Base-by-base conservation (phyloP, 2,329 filamentous ascomycete genomes). In the Talaromyces sp. region DNA sequence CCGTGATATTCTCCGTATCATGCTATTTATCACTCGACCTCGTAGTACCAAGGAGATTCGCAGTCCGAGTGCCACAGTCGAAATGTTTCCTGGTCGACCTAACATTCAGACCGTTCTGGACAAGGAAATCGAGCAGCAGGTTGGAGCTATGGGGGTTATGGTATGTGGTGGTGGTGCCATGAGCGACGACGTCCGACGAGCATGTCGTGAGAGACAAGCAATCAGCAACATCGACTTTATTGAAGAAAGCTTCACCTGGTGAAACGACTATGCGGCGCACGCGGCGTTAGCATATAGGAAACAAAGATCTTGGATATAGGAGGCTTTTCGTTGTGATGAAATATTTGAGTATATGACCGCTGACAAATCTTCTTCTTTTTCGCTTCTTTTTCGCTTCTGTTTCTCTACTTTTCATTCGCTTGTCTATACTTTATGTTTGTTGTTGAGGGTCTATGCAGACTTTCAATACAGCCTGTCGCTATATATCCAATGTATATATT, bases 61-160 rank as follows among this genome's bases (percentile, higher is more conserved):
- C 70, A 92, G 88, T 57, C 88, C 89, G 3, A 92, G 88, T 64
- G 84, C 86, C 2, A 94, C 90, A 4, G 93, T 98, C 63, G 91
- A 93, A 78, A 95, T 98, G 90, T 92, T 92, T 76, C 90, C 93
- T 1, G 94, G 95, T 2, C 88, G 93, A 69, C 94, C 94, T 10
- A 92, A 96, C 73, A 86, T 96, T 52, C 85, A 88, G 22, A 87
- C 90, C 0, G 80, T 98, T n/a, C 81, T 98, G 56, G 84, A 88
- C 68, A 90, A 90, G 78, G 94, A 97, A 80, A 89, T 93, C 19
- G 85, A 89, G 72, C 87, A 90, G 71, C 91, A 95, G 75, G 82
- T 92, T 62, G 95, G 95, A 9, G 92, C 93, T 59, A 96, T 97
- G 87, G 91, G 87, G 25, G 92, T 98, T 52, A 90, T 89, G 11